Conservation (phyloP, 2,329 filamentous ascomycete species). For the Botrytis fabae region DNA sequence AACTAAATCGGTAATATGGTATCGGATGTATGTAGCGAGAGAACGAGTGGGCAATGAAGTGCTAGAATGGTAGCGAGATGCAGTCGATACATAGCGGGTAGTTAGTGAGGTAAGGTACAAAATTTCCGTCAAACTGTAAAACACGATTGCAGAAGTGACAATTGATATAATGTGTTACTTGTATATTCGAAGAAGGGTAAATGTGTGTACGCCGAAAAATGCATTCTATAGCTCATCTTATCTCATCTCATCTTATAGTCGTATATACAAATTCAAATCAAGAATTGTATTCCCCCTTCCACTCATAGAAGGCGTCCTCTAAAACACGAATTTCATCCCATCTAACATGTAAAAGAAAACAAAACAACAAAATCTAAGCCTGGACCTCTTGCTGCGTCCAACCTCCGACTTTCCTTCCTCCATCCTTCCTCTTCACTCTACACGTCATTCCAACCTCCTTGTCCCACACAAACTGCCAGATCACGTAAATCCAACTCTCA, state of each 20-base stretch:
- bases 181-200: neutral
- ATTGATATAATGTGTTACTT: neutral
- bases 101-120: neutral
- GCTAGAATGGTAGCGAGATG: neutral
- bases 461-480: constrained; percentile 95
- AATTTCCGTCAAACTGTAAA: neutral
- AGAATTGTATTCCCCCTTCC: neutral
- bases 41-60: neutral
- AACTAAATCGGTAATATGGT: neutral
- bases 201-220: neutral
- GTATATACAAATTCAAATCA: constrained; percentile 9
- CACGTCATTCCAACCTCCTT: constrained; percentile 86
- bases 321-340: neutral
- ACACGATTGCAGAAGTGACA: neutral
- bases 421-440: constrained; percentile 87
- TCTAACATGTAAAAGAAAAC: neutral
- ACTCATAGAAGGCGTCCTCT: neutral
- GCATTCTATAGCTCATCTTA: constrained; percentile 4
- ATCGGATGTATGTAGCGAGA: neutral
- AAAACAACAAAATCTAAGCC: constrained; percentile 42
- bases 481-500: constrained; percentile 86
- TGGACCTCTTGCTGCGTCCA: constrained; percentile 73
- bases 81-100: neutral
- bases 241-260: constrained; percentile 1
- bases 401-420: constrained; percentile 61